These are phyloP conservation scores for Microsporum ferrugineum DNA, from an alignment of 2,329 filamentous ascomycete species.

Conservation along the genomic window DNA sequence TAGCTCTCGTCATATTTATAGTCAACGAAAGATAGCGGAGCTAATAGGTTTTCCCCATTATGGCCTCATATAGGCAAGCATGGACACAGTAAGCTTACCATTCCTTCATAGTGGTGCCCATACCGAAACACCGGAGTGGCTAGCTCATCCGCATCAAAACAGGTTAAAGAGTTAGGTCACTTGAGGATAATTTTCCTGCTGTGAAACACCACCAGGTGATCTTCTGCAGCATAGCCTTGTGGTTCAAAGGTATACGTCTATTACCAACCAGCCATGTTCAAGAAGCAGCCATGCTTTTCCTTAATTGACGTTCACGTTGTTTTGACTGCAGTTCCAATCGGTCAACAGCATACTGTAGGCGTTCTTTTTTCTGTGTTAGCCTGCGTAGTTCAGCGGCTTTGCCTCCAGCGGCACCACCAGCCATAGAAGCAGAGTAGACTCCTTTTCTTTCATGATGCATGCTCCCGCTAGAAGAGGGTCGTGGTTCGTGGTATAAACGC, in stretches of 20 bases:
- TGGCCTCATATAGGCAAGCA: not conserved
- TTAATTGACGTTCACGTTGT: constrained; percentile 59
- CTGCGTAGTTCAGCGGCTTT: constrained; percentile 53
- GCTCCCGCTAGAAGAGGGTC: constrained; percentile 18
- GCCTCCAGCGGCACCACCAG: constrained; percentile 18
- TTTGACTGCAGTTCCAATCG: constrained; percentile 74
- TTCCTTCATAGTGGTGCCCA: not conserved
- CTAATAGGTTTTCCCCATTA: not conserved
- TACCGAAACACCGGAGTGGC: not conserved
- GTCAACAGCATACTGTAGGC: constrained; percentile 76
- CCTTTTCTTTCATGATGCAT: constrained; percentile 10
- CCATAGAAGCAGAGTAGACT: constrained; percentile 14
- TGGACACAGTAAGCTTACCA: not conserved
- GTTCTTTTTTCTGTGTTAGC: constrained; percentile 68
- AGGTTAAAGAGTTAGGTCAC: not conserved
- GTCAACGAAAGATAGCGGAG: not conserved
- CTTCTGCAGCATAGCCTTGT: not conserved
- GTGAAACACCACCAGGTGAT: not conserved
- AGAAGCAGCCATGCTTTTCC: constrained; percentile 57
- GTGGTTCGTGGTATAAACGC: constrained; percentile 40
- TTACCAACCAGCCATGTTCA: constrained; percentile 12
- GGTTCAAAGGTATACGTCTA: not conserved
- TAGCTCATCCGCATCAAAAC: not conserved
- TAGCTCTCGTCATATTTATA: not conserved
- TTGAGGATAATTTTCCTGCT: not conserved